Evolutionary conservation across 2,329 filamentous ascomycete genomes (phyloP).

Genomic region (Blastomyces silverae): DNA sequence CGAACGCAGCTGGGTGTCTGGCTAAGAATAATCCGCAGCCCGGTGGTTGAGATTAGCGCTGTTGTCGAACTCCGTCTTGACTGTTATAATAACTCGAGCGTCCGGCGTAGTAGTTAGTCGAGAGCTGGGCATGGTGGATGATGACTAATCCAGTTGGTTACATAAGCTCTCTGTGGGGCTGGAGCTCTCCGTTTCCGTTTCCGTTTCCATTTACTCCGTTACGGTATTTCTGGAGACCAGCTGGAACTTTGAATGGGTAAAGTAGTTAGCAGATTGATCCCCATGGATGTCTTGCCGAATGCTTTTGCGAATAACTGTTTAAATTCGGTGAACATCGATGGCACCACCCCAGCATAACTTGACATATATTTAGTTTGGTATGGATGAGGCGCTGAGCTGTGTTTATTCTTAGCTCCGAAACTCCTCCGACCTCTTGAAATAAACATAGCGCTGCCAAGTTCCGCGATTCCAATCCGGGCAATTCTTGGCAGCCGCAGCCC

Average conservation of each 20-base stretch:
- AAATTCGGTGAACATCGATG: not conserved
- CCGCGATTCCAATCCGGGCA: not conserved
- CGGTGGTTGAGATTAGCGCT: not conserved
- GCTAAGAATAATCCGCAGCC: constrained; percentile 4
- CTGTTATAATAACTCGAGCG: not conserved
- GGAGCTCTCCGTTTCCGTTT: not conserved
- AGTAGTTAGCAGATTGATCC: no score
- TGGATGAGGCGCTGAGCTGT: not conserved
- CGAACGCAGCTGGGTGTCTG: not conserved
- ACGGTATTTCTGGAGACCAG: no score
- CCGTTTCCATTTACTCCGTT: no score
- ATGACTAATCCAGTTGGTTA: not conserved
- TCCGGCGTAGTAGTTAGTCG: no score
- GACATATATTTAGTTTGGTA: not conserved
- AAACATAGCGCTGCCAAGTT: not conserved
- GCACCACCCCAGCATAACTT: not conserved
- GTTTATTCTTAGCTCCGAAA: not conserved
- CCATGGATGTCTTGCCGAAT: no score
- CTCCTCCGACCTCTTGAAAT: not conserved
- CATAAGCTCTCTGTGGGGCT: not conserved
- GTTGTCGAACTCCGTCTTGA: not conserved
- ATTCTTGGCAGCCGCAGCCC: no score
- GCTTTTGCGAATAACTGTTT: not conserved
- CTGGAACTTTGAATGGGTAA: no score
- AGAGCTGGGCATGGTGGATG: not conserved